Conservation (phyloP, 169 alveolate genomes). For the Plasmodium fragile region DNA sequence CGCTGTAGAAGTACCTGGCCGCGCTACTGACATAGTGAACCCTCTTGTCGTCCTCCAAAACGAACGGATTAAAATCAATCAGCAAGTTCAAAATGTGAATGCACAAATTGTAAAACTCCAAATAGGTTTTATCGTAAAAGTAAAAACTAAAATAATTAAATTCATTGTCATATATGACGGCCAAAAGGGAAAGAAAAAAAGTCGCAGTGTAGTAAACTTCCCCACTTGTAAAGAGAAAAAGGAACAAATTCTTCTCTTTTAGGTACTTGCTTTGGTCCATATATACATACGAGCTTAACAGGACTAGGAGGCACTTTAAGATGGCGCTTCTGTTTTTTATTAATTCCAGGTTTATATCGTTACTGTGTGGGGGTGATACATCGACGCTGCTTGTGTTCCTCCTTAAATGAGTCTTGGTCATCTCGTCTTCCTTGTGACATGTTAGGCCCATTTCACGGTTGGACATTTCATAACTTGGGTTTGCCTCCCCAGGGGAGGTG, state of each 20-base stretch:
- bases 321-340: slow-evolving; percentile 53
- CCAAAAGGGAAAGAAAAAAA: slow-evolving; percentile 48
- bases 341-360: slow-evolving; percentile 18
- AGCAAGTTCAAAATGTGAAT: slow-evolving; percentile 43
- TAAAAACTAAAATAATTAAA: slow-evolving; percentile 61
- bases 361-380: not conserved
- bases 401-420: no score
- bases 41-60: slow-evolving; percentile 20
- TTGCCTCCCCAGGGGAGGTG: not conserved
- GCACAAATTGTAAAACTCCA: slow-evolving; percentile 70
- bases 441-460: not conserved
- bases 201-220: slow-evolving; percentile 42
- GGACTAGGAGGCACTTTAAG: slow-evolving; percentile 60
- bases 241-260: slow-evolving; percentile 56
- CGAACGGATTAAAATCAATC: slow-evolving; percentile 57
- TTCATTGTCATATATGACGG: slow-evolving; percentile 63
- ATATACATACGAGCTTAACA: slow-evolving; percentile 71
- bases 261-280: slow-evolving; percentile 32
- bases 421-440: not conserved
- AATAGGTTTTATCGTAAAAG: slow-evolving; percentile 56
- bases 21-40: slow-evolving; percentile 56
- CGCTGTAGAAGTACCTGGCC: not conserved
- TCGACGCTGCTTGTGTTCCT: not conserved
- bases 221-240: slow-evolving; percentile 74
- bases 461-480: not conserved